Evolutionary conservation across 352 stramenopile species (phyloP).

Genomic region (Blastocystis sp.): DNA sequence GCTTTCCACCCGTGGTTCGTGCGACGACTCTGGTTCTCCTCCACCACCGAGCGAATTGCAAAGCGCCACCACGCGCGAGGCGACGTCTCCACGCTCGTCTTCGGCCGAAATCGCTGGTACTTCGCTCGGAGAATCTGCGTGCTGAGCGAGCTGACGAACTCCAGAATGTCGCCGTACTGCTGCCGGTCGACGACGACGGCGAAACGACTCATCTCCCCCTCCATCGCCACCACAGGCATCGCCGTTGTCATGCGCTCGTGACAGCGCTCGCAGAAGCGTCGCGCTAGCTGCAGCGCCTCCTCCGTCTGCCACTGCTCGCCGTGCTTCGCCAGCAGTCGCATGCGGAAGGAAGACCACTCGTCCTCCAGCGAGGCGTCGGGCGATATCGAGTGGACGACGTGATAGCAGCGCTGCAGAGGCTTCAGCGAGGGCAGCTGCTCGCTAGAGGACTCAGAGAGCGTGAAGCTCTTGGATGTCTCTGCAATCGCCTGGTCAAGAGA

Average conservation of each 20-base stretch:
- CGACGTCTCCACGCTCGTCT: not conserved
- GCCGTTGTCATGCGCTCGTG: slow-evolving; percentile 1
- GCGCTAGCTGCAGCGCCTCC: not conserved
- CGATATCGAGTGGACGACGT: not conserved
- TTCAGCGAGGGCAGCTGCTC: not conserved
- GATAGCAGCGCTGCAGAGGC: not conserved
- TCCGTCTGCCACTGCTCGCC: not conserved
- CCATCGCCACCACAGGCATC: not conserved
- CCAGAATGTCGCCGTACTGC: not conserved
- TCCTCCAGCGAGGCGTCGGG: not conserved
- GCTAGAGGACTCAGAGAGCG: no score
- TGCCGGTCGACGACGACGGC: not conserved
- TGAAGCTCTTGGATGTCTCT: no score
- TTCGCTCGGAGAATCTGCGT: not conserved
- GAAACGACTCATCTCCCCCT: slow-evolving; percentile 25
- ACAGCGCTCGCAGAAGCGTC: not conserved
- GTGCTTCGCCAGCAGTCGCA: not conserved
- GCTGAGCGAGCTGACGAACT: slow-evolving; percentile 23
- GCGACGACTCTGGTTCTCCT: not conserved
- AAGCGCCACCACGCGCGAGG: slow-evolving; percentile 41
- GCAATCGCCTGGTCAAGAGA: not conserved
- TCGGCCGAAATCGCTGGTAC: slow-evolving; percentile 19
- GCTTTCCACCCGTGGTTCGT: not conserved
- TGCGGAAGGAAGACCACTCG: not conserved
- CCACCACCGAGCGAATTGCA: not conserved